These are phyloP conservation scores for Limonium bicolor DNA, from an alignment of 148 eudicot genomes.

Conservation along the genomic window DNA sequence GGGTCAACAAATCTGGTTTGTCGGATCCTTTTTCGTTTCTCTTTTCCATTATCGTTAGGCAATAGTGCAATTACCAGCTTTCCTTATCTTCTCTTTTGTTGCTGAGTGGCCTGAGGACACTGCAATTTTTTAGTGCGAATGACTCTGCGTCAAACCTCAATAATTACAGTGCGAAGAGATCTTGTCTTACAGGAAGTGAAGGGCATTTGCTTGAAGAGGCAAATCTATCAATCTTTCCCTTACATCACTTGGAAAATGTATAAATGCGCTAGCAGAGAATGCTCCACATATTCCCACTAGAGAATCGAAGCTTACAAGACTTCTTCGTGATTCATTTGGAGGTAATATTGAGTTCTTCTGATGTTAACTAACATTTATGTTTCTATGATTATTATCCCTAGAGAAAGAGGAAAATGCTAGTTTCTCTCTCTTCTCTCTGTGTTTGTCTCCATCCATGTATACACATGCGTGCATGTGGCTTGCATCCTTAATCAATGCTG, in stretches of 20 bases:
- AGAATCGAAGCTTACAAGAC: conserved; percentile 88
- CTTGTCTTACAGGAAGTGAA: conserved; percentile 65
- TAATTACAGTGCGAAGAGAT: no score
- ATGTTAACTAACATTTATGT: background rate
- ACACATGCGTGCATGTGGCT: no score
- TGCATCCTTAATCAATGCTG: no score
- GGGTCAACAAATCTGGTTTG: conserved; percentile 80
- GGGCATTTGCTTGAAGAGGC: conserved; percentile 91
- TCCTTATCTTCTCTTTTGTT: no score
- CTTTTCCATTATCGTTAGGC: no score
- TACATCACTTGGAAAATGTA: conserved; percentile 88
- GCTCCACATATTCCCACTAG: conserved; percentile 87
- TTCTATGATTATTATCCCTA: no score
- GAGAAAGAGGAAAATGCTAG: no score
- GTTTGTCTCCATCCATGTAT: no score
- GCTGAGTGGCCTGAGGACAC: no score
- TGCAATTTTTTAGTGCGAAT: no score
- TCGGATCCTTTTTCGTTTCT: background rate
- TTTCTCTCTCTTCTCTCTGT: background rate
- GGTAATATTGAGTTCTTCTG: conserved; percentile 24
- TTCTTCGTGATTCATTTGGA: conserved; percentile 98
- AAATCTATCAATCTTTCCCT: conserved; percentile 96
- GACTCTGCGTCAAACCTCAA: no score
- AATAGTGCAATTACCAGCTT: no score
- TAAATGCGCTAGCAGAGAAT: conserved; percentile 90